Conservation (phyloP, 116 monocot genomes). For the Papilionanthe hybrid region DNA sequence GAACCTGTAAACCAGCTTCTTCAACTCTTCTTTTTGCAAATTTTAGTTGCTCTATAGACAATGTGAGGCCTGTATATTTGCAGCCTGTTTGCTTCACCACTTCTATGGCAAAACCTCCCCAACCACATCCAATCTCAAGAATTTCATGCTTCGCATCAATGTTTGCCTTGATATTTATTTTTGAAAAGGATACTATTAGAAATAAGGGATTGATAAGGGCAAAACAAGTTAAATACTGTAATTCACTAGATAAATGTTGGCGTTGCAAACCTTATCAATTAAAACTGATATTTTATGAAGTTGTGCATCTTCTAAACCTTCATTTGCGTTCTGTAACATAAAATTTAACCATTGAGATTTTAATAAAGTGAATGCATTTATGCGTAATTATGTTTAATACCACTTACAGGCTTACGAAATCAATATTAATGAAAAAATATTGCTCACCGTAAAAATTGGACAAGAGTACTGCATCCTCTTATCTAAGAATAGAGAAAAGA, state of each 20-base stretch:
- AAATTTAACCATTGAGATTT: not conserved
- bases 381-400: not conserved
- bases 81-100: slow-evolving; percentile 73
- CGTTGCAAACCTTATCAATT: not conserved
- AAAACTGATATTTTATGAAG: not conserved
- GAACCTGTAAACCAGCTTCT: slow-evolving; percentile 84
- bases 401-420: not conserved
- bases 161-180: slow-evolving; percentile 43
- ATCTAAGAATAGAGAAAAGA: not conserved
- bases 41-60: slow-evolving; percentile 79
- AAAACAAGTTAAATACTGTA: no score
- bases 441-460: not conserved
- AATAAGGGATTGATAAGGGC: not conserved
- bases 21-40: slow-evolving; percentile 59
- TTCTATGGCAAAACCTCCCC: slow-evolving; percentile 82
- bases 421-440: not conserved
- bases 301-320: not conserved
- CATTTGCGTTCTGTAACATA: not conserved
- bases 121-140: slow-evolving; percentile 91
- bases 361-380: not conserved
- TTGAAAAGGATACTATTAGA: slow-evolving; percentile 1
- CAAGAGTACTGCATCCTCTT: not conserved
- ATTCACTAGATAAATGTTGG: not conserved
- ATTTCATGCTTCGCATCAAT: slow-evolving; percentile 62
- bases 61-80: slow-evolving; percentile 85